Percentiles rank a stretch among this genome's conserved stretches.
These are phyloP conservation scores for Cercophora newfieldiana DNA, from an alignment of 495 filamentous ascomycete species.

Conservation along the genomic window DNA sequence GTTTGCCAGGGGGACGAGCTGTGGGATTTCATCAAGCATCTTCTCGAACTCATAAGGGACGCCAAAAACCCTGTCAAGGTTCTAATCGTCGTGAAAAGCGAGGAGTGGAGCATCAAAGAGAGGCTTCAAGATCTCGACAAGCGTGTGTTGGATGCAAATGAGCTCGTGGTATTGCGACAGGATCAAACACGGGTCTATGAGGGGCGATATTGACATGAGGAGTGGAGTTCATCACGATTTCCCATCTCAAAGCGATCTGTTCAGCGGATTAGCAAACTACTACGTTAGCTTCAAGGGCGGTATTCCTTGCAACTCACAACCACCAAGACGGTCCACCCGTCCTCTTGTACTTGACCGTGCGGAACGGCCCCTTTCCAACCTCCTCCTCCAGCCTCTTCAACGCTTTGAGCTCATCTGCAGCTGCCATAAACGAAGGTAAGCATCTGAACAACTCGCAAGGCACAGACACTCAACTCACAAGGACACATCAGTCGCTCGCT, in stretches of 20 bases:
- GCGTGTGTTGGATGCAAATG: background rate
- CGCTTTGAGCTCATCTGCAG: slow-evolving; percentile 8
- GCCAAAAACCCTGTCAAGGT: slow-evolving; percentile 6
- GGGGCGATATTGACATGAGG: background rate
- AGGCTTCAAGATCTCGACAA: slow-evolving; percentile 3
- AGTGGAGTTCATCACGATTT: background rate
- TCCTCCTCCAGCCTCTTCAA: slow-evolving; percentile 6
- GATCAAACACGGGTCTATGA: background rate
- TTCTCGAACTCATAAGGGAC: background rate
- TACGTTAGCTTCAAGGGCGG: background rate
- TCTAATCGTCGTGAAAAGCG: slow-evolving; percentile 4
- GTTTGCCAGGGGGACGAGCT: background rate
- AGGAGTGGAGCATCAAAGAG: slow-evolving; percentile 11
- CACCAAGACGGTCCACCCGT: slow-evolving; percentile 4
- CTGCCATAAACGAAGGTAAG: no score
- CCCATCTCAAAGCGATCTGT: background rate
- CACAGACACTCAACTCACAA: background rate
- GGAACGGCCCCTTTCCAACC: slow-evolving; percentile 8
- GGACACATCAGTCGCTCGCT: background rate
- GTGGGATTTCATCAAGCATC: slow-evolving; percentile 8
- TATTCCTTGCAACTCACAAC: background rate
- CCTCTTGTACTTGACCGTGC: slow-evolving; percentile 3
- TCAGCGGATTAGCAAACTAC: background rate
- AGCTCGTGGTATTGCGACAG: background rate
- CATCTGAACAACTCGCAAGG: background rate